Percentiles rank a stretch among this genome's conserved stretches.
Conservation (phyloP, 345 rosid genomes). For the Sonneratia caseolaris region DNA sequence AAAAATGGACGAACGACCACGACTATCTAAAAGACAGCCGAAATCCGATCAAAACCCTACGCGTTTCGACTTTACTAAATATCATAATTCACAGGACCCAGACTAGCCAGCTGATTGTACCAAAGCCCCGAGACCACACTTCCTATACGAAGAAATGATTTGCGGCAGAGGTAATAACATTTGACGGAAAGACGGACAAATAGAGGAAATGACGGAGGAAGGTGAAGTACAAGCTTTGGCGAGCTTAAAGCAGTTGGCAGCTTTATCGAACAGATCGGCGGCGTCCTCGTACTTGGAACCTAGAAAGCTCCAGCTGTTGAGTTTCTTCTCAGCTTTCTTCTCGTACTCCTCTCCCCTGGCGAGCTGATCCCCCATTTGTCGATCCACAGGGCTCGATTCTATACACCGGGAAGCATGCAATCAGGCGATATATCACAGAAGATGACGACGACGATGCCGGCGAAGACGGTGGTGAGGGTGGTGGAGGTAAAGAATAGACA, state of each 20-base stretch:
- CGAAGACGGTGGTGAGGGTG: neutral
- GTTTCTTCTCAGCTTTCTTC: conserved; percentile 67
- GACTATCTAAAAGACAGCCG: neutral
- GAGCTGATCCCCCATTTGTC: conserved; percentile 46
- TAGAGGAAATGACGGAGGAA: neutral
- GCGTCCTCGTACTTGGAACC: conserved; percentile 63
- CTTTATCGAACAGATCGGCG: conserved; percentile 67
- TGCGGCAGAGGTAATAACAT: neutral
- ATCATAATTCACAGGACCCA: neutral
- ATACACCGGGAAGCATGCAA: neutral
- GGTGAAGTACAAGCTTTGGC: conserved; percentile 49
- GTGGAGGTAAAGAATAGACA: neutral
- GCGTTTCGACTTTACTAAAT: neutral
- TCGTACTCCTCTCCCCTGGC: conserved; percentile 51
- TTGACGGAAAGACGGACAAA: neutral
- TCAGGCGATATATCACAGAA: neutral
- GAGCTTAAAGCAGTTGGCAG: conserved; percentile 64
- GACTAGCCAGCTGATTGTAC: neutral
- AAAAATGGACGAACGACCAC: neutral
- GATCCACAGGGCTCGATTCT: neutral
- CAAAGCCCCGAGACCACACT: neutral
- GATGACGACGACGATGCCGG: neutral
- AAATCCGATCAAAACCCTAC: neutral
- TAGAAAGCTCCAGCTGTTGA: conserved; percentile 47
- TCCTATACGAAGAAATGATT: neutral